Evolutionary conservation across 306 rosid genomes (phyloP), one percentile per base, ranked within the genome.

Genomic region (Cyclanthera cordifolia): DNA sequence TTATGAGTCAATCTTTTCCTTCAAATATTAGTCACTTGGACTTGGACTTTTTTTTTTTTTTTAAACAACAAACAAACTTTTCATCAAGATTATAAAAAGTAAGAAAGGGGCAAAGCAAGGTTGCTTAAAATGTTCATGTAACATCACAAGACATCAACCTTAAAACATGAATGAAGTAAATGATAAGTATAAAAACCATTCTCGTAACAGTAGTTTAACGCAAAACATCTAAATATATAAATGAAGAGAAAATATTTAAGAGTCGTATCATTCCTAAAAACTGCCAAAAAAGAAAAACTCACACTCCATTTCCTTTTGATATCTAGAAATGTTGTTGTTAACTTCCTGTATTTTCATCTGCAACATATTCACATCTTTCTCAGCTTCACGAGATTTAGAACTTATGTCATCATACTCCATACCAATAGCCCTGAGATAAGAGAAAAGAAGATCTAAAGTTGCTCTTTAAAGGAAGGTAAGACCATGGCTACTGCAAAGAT

Each of bases 301-400:
- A 89, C 98, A 84, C 32, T 87, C 95, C 83, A 86, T 70, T 82
- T 93, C 95, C 82, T 84, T 93, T 27, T 53, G 85, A 75, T 85
- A 74, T 79, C 81, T 93, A 74, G 82, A 85, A 49, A 85, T 76
- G 67, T 79, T 87, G 77, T 54, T 82, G 53, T 84, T 78, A 70
- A 80, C 86, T 77, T 86, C 98, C 72, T 84, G 72, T 76, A 85
- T 72, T 86, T 87, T 93, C 76, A 82, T 82, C 84, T 84, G 91
- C 82, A 85, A 72, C 84, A 81, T 78, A 75, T 84, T 85, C 66
- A 93, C 95, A 82, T 87, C 98, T 79, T 79, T 89, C 81, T 89
- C 96, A 28, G 83, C 89, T 74, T 86, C 95, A 66, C 84, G 91
- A 70, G 70, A 87, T 73, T 89, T 93, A 20, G 77, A 76, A 76